Conservation (phyloP, 768 basidiomycete species). For the Tricholoma hemisulphureum region DNA sequence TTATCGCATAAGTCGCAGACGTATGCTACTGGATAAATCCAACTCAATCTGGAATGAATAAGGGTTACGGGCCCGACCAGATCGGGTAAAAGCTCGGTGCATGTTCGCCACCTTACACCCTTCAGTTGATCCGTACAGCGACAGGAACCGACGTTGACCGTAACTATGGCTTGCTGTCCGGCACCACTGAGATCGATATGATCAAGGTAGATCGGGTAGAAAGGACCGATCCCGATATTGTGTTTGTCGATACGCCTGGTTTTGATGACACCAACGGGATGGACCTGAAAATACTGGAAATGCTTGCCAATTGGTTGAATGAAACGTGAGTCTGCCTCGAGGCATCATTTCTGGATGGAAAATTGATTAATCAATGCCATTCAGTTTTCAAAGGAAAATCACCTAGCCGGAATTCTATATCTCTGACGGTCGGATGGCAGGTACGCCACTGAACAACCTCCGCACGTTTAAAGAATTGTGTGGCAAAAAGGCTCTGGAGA, state of each 20-base stretch:
- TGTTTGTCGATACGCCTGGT: conserved; percentile 27
- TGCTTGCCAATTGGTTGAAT: conserved; percentile 25
- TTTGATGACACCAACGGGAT: conserved; percentile 23
- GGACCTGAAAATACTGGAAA: conserved; percentile 24
- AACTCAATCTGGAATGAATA: background rate
- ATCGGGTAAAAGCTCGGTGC: background rate
- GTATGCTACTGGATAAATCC: background rate
- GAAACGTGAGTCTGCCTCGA: conserved; percentile 17
- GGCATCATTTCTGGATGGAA: background rate
- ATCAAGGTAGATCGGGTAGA: background rate
- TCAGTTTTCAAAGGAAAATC: conserved; percentile 16
- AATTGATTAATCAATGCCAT: background rate
- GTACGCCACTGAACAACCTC: conserved; percentile 27
- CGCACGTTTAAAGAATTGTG: conserved; percentile 26
- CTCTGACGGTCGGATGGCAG: conserved; percentile 30
- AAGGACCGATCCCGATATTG: conserved; percentile 3
- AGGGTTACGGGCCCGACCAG: background rate
- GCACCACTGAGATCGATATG: conserved; percentile 1
- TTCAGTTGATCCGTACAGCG: background rate
- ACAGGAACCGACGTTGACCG: background rate
- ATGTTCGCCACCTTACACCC: background rate
- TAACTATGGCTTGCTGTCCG: background rate
- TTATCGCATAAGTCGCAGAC: background rate
- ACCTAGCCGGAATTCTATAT: conserved; percentile 31
- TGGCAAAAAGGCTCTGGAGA: conserved; percentile 18